Percentiles rank a stretch among this genome's conserved stretches.
These are phyloP conservation scores for Chalaropsis ovoidea DNA, from an alignment of 2,329 filamentous ascomycete genomes.

Conservation along the genomic window DNA sequence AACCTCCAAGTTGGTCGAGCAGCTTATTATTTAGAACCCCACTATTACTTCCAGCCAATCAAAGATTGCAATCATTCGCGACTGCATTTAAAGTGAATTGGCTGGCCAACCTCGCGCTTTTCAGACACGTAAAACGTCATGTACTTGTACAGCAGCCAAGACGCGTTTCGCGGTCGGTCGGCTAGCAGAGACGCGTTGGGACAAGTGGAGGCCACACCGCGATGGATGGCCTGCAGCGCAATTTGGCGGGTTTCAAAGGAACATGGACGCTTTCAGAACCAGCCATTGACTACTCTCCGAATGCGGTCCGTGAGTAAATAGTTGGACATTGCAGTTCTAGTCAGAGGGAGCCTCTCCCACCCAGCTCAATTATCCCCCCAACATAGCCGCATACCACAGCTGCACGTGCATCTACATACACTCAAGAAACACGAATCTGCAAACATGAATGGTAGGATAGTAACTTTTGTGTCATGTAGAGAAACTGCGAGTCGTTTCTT, in stretches of 20 bases:
- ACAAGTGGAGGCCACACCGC: too few species aligned
- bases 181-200: too few species aligned
- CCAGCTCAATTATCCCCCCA: too few species aligned
- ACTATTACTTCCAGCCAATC: background rate
- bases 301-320: too few species aligned
- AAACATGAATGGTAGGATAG: background rate
- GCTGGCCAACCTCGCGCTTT: background rate
- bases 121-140: background rate
- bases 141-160: too few species aligned
- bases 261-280: too few species aligned
- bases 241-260: too few species aligned
- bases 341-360: too few species aligned
- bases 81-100: slow-evolving; percentile 1
- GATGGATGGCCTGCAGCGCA: too few species aligned
- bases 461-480: background rate
- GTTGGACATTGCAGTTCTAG: too few species aligned
- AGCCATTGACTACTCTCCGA: too few species aligned
- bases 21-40: background rate
- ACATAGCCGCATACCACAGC: background rate
- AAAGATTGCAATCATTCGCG: background rate
- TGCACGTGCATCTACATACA: background rate
- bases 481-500: background rate
- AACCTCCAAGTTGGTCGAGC: background rate
- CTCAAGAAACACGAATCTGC: background rate
- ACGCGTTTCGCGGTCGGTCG: too few species aligned